A percentile compares a stretch with the other conserved stretches of the same genome.
These are phyloP conservation scores for Pouteria glomerata DNA, from an alignment of 148 eudicot species.

Conservation along the genomic window DNA sequence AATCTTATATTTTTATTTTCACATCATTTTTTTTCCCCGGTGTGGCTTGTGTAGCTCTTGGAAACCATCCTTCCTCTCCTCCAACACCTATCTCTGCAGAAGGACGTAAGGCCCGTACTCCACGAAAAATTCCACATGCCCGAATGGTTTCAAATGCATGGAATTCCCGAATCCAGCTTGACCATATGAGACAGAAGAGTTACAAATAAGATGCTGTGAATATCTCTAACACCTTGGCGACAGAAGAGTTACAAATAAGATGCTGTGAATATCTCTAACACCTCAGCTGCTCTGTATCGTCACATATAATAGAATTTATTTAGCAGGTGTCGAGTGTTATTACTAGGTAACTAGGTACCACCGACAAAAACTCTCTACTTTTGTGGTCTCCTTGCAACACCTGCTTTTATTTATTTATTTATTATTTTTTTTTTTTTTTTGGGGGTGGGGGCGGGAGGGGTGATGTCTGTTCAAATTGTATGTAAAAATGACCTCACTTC, in stretches of 20 bases:
- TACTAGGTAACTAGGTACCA: background rate
- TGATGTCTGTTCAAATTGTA: no score
- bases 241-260: background rate
- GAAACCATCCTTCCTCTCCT: constrained; percentile 52
- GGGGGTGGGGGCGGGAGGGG: no score
- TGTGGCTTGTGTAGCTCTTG: constrained; percentile 33
- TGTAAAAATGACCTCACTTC: no score
- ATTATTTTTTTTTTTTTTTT: no score
- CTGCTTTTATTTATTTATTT: no score
- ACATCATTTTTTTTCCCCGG: no score
- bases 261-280: background rate
- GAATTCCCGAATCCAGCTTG: constrained; percentile 33
- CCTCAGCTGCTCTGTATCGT: background rate
- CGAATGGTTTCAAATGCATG: constrained; percentile 63
- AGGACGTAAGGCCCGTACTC: constrained; percentile 46
- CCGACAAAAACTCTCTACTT: background rate
- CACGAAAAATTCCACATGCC: constrained; percentile 53
- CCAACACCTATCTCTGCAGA: constrained; percentile 35
- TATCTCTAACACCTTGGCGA: background rate
- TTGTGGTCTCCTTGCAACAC: no score
- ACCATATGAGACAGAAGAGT: background rate
- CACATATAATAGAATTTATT: background rate
- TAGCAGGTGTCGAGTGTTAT: background rate
- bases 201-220: background rate
- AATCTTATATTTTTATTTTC: background rate